Evolutionary conservation across 148 eudicot genomes (phyloP), one percentile per base, ranked within the genome.

Genomic region (Suaeda aralocaspica): DNA sequence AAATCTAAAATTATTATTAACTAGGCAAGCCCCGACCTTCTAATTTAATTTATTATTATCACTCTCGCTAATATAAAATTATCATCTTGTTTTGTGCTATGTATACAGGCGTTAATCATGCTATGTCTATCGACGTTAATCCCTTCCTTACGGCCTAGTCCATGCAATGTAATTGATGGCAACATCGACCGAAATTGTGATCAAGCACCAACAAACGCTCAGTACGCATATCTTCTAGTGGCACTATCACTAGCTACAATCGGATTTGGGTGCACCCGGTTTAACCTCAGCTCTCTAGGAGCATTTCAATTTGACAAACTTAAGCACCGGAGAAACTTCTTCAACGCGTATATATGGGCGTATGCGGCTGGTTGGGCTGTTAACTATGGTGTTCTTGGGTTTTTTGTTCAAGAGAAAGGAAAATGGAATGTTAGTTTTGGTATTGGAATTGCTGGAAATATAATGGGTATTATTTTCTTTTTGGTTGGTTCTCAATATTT

Each of bases 401-500:
- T 50, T 50, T 6, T 50, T 19, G 55, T 18, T 0, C 25, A 18
- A 50, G 55, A 50, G 24, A 50, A 19, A 21, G 55, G 6, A 19
- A 19, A 10, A 18, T 50, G 55, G 55, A 50, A 50, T 19, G 9
- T 21, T 25, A 50, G 9, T 50, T 50, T 50, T 6, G 55, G 24
- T 0, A n/a, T 50, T 50, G 55, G 55, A 50, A 50, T 18, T 50
- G 55, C 8, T 50, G 55, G 55, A 50, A 50, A 50, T 21, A 16
- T 10, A 50, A 21, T 50, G 19, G 55, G 24, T 19, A 50, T 50
- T 3, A 16, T 50, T 1, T 9, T 50, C 7, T 19, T 50, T 21
- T 50, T 50, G 55, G 55, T 50, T 50, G 55, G 55, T n/a, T 50
- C 55, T 50, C 22, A n/a, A 50, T 50, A 19, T 50, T 50, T 50